Percentiles rank a stretch among this genome's conserved stretches.
phyloP scores from a whole-genome alignment of 2,329 filamentous ascomycete species.

The Lachnellula occidentalis region DNA sequence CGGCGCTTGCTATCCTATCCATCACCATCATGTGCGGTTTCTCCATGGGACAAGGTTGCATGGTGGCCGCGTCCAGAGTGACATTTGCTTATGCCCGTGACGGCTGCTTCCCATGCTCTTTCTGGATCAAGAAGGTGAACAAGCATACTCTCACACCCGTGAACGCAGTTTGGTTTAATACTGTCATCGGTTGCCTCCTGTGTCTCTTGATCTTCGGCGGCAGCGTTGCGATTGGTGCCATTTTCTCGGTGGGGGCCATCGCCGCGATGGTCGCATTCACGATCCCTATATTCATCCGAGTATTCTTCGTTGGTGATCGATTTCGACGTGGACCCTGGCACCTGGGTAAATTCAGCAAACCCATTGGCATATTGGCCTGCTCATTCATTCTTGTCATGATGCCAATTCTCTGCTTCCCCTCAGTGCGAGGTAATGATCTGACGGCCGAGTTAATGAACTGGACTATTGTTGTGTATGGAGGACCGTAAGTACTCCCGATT shows the following conservation, averaged over 20 bases:
- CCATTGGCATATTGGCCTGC: slow-evolving; percentile 49
- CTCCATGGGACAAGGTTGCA: slow-evolving; percentile 65
- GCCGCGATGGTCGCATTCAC: slow-evolving; percentile 56
- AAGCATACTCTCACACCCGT: slow-evolving; percentile 54
- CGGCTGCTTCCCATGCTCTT: slow-evolving; percentile 57
- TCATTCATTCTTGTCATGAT: slow-evolving; percentile 60
- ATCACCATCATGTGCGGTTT: slow-evolving; percentile 63
- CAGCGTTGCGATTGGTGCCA: slow-evolving; percentile 52
- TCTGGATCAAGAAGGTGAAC: slow-evolving; percentile 55
- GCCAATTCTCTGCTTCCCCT: slow-evolving; percentile 59
- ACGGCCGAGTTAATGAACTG: slow-evolving; percentile 54
- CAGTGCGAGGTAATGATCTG: slow-evolving; percentile 46
- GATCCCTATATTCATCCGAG: slow-evolving; percentile 49
- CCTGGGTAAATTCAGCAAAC: slow-evolving; percentile 51
- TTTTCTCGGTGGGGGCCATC: slow-evolving; percentile 64
- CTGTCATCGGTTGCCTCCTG: slow-evolving; percentile 48
- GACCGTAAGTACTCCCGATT: slow-evolving; percentile 32
- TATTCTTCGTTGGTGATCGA: slow-evolving; percentile 54
- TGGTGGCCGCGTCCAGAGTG: slow-evolving; percentile 58
- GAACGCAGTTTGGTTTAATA: slow-evolving; percentile 63
- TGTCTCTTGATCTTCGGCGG: slow-evolving; percentile 61
- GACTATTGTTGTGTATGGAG: slow-evolving; percentile 59
- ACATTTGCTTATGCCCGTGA: slow-evolving; percentile 67
- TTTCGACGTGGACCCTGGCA: slow-evolving; percentile 63
- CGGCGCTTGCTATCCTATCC: slow-evolving; percentile 51